Percentiles rank a stretch among this genome's conserved stretches.
These are phyloP conservation scores for Gymnopus androsaceus DNA, from an alignment of 1,284 basidiomycete species.

Conservation along the genomic window DNA sequence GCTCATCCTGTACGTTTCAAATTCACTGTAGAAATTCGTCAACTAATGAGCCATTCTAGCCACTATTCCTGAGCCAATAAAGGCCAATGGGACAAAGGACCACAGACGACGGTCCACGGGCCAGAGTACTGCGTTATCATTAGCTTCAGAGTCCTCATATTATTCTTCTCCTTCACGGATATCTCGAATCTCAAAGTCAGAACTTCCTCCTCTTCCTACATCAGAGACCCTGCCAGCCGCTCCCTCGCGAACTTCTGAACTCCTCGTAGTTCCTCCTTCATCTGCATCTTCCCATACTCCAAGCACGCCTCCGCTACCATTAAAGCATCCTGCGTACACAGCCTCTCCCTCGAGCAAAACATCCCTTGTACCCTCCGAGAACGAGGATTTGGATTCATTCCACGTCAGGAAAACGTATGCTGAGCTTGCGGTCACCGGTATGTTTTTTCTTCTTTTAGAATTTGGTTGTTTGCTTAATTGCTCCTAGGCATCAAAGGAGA, in stretches of 20 bases:
- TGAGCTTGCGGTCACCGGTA: slow-evolving; percentile 76
- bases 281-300: slow-evolving; percentile 20
- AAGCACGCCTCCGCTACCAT: slow-evolving; percentile 32
- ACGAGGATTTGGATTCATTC: slow-evolving; percentile 84
- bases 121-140: slow-evolving; percentile 4
- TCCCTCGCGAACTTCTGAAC: slow-evolving; percentile 15
- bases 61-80: background rate
- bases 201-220: slow-evolving; percentile 16
- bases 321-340: slow-evolving; percentile 38
- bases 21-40: no score
- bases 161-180: slow-evolving; percentile 6
- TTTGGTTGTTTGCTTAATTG: no score
- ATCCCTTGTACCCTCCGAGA: slow-evolving; percentile 67
- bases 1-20: slow-evolving; percentile 2
- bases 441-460: no score
- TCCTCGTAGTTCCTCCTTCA: slow-evolving; percentile 22
- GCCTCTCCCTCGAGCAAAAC: slow-evolving; percentile 50
- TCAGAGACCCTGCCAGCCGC: slow-evolving; percentile 11
- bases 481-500: slow-evolving; percentile 92
- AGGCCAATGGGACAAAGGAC: no score
- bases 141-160: slow-evolving; percentile 10
- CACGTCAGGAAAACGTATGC: slow-evolving; percentile 90
- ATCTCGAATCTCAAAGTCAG: slow-evolving; percentile 14
- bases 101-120: slow-evolving; percentile 14
- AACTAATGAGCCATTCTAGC: background rate